A percentile compares a stretch with the other conserved stretches of the same genome.
Evolutionary conservation across 805 yeast species (phyloP).

Genomic region (Kodamaea laetipori): DNA sequence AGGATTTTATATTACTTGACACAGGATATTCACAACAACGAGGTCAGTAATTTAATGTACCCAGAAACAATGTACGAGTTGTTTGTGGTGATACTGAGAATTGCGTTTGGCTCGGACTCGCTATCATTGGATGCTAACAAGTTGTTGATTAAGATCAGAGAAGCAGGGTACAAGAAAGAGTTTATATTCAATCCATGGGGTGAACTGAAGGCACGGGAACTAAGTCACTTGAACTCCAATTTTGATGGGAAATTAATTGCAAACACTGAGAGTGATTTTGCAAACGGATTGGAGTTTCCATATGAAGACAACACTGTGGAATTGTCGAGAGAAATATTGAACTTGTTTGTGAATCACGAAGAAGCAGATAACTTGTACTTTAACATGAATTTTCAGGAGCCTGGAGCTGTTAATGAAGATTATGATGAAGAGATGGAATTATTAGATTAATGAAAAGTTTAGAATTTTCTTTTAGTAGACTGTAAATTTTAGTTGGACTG

Average conservation of each 20-base stretch:
- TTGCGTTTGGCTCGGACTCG: slow-evolving; percentile 52
- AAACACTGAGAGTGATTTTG: slow-evolving; percentile 43
- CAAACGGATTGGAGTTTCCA: slow-evolving; percentile 64
- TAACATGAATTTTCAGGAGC: slow-evolving; percentile 55
- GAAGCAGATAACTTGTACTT: slow-evolving; percentile 76
- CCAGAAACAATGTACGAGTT: slow-evolving; percentile 49
- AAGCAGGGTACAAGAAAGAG: slow-evolving; percentile 24
- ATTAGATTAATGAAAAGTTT: slow-evolving; percentile 22
- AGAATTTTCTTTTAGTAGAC: background rate
- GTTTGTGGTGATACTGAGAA: slow-evolving; percentile 52
- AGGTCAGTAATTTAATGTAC: slow-evolving; percentile 35
- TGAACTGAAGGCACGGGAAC: slow-evolving; percentile 41
- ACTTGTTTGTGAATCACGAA: slow-evolving; percentile 67
- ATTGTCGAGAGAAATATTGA: slow-evolving; percentile 69
- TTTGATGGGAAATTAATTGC: slow-evolving; percentile 25
- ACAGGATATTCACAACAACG: slow-evolving; percentile 28
- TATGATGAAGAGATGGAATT: slow-evolving; percentile 18
- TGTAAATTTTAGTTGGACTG: too few species aligned
- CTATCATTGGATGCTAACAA: slow-evolving; percentile 38
- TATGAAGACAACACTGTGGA: slow-evolving; percentile 66
- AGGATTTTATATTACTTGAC: slow-evolving; percentile 42
- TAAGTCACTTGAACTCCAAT: slow-evolving; percentile 28
- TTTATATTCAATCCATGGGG: slow-evolving; percentile 50
- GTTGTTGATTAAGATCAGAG: slow-evolving; percentile 38
- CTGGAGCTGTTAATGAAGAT: slow-evolving; percentile 8